phyloP scores from a whole-genome alignment of 2,329 filamentous ascomycete genomes.

The Aureobasidium sp. region DNA sequence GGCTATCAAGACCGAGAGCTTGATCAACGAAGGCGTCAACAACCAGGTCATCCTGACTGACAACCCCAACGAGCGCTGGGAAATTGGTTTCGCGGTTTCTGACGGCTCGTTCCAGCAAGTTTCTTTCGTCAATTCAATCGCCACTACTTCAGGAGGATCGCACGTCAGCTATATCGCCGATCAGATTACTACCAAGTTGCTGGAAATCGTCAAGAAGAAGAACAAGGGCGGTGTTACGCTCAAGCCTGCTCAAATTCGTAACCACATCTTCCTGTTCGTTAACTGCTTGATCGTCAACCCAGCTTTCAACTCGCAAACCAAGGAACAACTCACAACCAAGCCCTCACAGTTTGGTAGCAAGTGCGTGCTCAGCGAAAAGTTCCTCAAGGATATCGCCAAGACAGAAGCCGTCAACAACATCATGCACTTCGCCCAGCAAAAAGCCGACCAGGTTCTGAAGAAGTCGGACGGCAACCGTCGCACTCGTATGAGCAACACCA shows the following conservation, averaged over 20 bases:
- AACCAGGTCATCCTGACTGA: constrained; percentile 76
- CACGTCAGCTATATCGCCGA: constrained; percentile 97
- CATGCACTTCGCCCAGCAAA: constrained; percentile 85
- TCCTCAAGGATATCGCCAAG: constrained; percentile 78
- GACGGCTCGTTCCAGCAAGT: constrained; percentile 97
- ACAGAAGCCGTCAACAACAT: constrained; percentile 93
- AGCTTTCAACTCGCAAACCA: constrained; percentile 94
- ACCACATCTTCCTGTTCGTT: constrained; percentile 97
- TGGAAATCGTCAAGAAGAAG: constrained; percentile 83
- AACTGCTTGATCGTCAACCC: constrained; percentile 90
- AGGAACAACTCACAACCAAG: constrained; percentile 96
- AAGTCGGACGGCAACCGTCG: constrained; percentile 91
- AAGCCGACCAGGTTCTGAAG: constrained; percentile 88
- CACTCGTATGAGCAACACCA: constrained; percentile 91
- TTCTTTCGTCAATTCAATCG: constrained; percentile 97
- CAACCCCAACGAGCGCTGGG: constrained; percentile 73
- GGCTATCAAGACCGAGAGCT: constrained; percentile 75
- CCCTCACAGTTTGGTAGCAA: constrained; percentile 83
- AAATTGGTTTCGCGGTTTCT: constrained; percentile 92
- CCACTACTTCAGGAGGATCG: constrained; percentile 86
- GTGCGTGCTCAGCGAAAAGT: constrained; percentile 71
- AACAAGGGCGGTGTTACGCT: constrained; percentile 78
- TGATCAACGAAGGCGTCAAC: constrained; percentile 49
- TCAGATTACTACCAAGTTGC: constrained; percentile 77
- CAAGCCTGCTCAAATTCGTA: constrained; percentile 84